A percentile compares a stretch with the other conserved stretches of the same genome.
These are phyloP conservation scores for Zymoseptoria ardabiliae DNA, from an alignment of 2,329 filamentous ascomycete species.

Conservation along the genomic window DNA sequence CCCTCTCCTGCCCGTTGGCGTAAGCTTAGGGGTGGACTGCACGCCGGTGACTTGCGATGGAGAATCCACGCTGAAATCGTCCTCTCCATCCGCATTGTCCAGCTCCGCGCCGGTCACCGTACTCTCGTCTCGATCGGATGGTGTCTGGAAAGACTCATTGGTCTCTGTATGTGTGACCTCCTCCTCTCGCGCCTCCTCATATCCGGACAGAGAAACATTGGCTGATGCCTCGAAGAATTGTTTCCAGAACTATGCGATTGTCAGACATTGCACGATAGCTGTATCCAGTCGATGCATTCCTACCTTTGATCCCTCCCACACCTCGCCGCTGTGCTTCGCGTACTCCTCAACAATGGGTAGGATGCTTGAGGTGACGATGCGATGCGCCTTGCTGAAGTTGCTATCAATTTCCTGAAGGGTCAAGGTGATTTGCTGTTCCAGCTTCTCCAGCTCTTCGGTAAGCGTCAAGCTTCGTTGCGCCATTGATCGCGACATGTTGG, in stretches of 20 bases:
- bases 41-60: slow-evolving; percentile 40
- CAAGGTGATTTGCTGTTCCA: slow-evolving; percentile 94
- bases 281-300: background rate
- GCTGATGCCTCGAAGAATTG: slow-evolving; percentile 98
- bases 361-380: slow-evolving; percentile 90
- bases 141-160: slow-evolving; percentile 24
- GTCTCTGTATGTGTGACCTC: slow-evolving; percentile 39
- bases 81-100: slow-evolving; percentile 24
- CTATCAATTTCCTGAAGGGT: slow-evolving; percentile 98
- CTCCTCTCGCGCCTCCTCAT: slow-evolving; percentile 72
- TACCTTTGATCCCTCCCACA: slow-evolving; percentile 96
- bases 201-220: slow-evolving; percentile 91
- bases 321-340: slow-evolving; percentile 81
- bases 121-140: slow-evolving; percentile 20
- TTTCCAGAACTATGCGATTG: slow-evolving; percentile 76
- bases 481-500: slow-evolving; percentile 20
- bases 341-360: slow-evolving; percentile 92
- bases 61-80: slow-evolving; percentile 56
- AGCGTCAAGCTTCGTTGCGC: slow-evolving; percentile 60
- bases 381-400: slow-evolving; percentile 94
- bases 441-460: slow-evolving; percentile 88
- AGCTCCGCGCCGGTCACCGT: slow-evolving; percentile 29
- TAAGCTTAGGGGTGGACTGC: slow-evolving; percentile 54
- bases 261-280: slow-evolving; percentile 3
- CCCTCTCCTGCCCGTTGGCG: slow-evolving; percentile 25